These are phyloP conservation scores for Sporothrix luriei DNA, from an alignment of 2,329 filamentous ascomycete genomes.

Conservation along the genomic window DNA sequence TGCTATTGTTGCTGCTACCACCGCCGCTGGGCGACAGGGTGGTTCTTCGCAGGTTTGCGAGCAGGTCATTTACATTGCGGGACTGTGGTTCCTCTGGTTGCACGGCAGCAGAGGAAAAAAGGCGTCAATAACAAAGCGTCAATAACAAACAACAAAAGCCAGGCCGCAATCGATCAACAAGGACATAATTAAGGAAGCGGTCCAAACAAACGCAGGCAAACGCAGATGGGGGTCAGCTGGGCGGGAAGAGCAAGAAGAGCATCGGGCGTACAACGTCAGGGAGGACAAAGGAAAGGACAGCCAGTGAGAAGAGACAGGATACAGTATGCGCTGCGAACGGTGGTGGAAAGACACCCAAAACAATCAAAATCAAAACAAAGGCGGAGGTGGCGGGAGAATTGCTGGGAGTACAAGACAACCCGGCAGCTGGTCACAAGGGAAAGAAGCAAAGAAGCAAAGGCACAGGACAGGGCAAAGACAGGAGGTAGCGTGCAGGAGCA, in stretches of 20 bases:
- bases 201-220: neutral
- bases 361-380: neutral
- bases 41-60: conserved; percentile 58
- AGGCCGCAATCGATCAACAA: neutral
- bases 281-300: neutral
- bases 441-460: conserved; percentile 14
- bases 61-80: conserved; percentile 61
- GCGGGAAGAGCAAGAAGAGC: neutral
- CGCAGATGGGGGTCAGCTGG: neutral
- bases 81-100: conserved; percentile 34
- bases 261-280: conserved; percentile 13
- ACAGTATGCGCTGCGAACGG: neutral
- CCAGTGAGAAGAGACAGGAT: conserved; percentile 2
- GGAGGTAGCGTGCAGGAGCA: conserved; percentile 2
- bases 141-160: conserved; percentile 4
- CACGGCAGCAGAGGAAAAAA: conserved; percentile 11
- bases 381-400: conserved; percentile 26
- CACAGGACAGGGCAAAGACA: neutral
- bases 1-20: conserved; percentile 11
- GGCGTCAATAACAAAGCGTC: neutral
- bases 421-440: conserved; percentile 16
- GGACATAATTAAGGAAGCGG: neutral
- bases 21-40: conserved; percentile 40
- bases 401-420: neutral
- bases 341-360: neutral